Conservation (phyloP, 495 filamentous ascomycete genomes). For the Parathielavia appendiculata region DNA sequence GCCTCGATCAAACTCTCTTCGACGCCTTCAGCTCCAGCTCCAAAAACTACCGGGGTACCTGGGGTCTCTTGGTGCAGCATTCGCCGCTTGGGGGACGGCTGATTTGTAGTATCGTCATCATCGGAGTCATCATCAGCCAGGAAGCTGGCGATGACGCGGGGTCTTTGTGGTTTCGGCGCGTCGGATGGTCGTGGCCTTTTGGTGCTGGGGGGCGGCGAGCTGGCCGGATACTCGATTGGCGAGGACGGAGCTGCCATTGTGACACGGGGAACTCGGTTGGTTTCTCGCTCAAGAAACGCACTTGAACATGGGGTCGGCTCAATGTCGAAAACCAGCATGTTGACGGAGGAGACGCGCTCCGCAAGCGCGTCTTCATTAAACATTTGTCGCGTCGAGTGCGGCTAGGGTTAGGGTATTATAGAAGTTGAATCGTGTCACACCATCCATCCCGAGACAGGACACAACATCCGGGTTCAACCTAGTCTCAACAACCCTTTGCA, state of each 20-base stretch:
- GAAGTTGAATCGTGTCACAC: no score
- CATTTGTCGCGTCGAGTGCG: no score
- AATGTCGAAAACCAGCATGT: no score
- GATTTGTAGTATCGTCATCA: conserved; percentile 20
- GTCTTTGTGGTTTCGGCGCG: conserved; percentile 20
- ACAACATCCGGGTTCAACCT: no score
- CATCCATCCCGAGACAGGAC: no score
- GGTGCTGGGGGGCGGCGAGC: conserved; percentile 44
- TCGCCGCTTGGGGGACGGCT: conserved; percentile 39
- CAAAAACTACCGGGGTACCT: conserved; percentile 3
- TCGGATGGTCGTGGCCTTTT: conserved; percentile 36
- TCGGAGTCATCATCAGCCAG: conserved; percentile 44
- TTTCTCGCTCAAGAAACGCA: no score
- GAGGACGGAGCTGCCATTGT: conserved; percentile 52
- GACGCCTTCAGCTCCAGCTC: background rate
- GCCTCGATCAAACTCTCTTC: background rate
- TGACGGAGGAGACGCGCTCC: no score
- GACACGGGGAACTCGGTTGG: background rate
- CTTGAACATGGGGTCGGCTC: no score
- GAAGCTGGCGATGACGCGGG: conserved; percentile 39
- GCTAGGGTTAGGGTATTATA: no score
- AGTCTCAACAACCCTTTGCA: no score
- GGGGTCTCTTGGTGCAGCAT: conserved; percentile 25
- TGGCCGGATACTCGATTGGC: conserved; percentile 52
- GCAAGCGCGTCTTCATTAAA: no score